Conservation (phyloP, 2,329 filamentous ascomycete genomes). For the Penicillium crustosum region DNA sequence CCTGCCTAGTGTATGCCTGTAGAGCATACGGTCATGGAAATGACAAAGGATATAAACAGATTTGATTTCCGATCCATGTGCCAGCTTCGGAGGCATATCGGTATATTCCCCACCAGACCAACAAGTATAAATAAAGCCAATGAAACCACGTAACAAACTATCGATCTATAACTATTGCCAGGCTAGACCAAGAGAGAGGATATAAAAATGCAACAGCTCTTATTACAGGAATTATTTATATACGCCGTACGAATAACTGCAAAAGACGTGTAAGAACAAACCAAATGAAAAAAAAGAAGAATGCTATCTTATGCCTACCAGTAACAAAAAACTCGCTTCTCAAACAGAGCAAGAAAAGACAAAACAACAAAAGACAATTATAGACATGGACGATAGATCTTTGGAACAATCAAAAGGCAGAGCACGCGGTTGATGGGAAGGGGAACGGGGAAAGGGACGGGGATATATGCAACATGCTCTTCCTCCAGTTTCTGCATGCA, state of each 20-base stretch:
- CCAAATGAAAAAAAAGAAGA: conserved; percentile 14
- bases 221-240: conserved; percentile 14
- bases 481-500: conserved; percentile 8
- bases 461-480: conserved; percentile 27
- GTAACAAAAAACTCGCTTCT: conserved; percentile 26
- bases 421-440: conserved; percentile 11
- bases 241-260: conserved; percentile 16
- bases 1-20: neutral
- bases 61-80: neutral
- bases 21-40: neutral
- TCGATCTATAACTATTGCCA: neutral
- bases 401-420: conserved; percentile 19
- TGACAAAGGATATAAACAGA: neutral
- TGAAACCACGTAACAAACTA: neutral
- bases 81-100: neutral
- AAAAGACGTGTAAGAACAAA: conserved; percentile 7
- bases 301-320: conserved; percentile 30
- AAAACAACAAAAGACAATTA: conserved; percentile 23
- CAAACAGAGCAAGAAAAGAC: conserved; percentile 24
- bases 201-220: conserved; percentile 2
- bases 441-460: conserved; percentile 10
- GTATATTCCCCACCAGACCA: neutral
- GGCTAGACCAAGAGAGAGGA: neutral
- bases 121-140: neutral
- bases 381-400: conserved; percentile 30